phyloP scores from a whole-genome alignment of 2,329 filamentous ascomycete genomes.

The Diaporthe sp. region DNA sequence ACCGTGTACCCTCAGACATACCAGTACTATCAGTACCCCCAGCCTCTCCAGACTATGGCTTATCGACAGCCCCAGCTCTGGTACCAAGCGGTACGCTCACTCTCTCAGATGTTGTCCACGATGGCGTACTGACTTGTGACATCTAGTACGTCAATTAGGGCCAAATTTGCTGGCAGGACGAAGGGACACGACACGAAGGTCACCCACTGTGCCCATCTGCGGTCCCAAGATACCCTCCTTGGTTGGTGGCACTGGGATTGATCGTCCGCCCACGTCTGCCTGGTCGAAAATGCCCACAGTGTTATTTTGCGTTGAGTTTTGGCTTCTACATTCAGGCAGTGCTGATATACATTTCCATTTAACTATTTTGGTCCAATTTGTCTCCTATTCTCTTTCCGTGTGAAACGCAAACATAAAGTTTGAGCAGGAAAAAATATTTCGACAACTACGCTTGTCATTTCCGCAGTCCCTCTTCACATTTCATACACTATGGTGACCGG shows the following conservation, averaged over 20 bases:
- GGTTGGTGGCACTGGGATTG: background rate
- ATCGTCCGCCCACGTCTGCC: no score
- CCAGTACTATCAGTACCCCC: background rate
- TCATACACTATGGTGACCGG: no score
- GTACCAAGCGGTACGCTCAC: conserved; percentile 23
- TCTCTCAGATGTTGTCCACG: no score
- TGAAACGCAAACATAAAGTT: background rate
- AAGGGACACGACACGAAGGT: background rate
- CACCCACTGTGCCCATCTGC: accelerated
- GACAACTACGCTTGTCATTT: background rate
- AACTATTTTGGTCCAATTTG: background rate
- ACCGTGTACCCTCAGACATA: background rate
- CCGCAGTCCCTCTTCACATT: no score
- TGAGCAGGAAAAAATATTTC: no score
- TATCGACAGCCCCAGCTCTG: conserved; percentile 22
- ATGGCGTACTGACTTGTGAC: background rate
- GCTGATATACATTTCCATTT: background rate
- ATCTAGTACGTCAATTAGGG: conserved; percentile 8
- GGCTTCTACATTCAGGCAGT: background rate
- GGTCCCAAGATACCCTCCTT: background rate
- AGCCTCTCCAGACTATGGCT: background rate
- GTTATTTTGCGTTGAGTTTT: background rate
- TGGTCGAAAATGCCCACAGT: background rate
- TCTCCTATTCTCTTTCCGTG: background rate
- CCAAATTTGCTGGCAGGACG: background rate